Conservation (phyloP, 139 green algal species). For the Chlorella sp. region DNA sequence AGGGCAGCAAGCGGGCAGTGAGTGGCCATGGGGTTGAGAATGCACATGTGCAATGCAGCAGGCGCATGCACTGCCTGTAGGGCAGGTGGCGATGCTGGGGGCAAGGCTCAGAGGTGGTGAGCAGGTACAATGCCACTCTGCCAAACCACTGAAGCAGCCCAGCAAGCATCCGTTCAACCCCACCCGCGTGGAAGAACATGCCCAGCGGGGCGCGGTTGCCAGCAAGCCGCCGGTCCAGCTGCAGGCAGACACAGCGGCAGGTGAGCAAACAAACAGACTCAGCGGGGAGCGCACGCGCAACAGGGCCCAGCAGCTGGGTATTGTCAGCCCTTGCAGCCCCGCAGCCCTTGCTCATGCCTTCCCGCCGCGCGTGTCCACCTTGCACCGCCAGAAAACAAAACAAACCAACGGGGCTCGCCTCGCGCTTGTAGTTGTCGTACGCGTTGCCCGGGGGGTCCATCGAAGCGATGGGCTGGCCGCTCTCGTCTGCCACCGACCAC, state of each 20-base stretch:
- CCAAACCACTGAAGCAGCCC: no score
- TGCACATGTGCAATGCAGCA: not conserved
- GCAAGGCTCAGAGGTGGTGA: not conserved
- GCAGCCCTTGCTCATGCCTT: not conserved
- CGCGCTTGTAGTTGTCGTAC: conserved; percentile 22
- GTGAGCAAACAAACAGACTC: not conserved
- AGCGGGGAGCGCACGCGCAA: not conserved
- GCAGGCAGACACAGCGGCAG: not conserved
- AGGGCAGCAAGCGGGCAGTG: not conserved
- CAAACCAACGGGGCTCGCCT: not conserved
- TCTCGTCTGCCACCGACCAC: not conserved
- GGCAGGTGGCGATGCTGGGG: no score
- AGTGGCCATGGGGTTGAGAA: no score
- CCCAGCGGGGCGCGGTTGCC: conserved; percentile 27
- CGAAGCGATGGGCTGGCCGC: not conserved
- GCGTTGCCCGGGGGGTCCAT: conserved; percentile 19
- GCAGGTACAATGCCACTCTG: no score
- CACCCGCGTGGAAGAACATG: conserved; percentile 29
- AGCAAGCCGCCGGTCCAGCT: conserved; percentile 21
- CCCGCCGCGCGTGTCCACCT: not conserved
- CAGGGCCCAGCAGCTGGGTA: not conserved
- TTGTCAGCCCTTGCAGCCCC: not conserved
- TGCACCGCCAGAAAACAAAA: not conserved
- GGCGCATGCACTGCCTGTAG: no score
- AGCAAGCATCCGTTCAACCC: not conserved